These are phyloP conservation scores for Botrytis fabae DNA, from an alignment of 2,329 filamentous ascomycete genomes.

Conservation along the genomic window DNA sequence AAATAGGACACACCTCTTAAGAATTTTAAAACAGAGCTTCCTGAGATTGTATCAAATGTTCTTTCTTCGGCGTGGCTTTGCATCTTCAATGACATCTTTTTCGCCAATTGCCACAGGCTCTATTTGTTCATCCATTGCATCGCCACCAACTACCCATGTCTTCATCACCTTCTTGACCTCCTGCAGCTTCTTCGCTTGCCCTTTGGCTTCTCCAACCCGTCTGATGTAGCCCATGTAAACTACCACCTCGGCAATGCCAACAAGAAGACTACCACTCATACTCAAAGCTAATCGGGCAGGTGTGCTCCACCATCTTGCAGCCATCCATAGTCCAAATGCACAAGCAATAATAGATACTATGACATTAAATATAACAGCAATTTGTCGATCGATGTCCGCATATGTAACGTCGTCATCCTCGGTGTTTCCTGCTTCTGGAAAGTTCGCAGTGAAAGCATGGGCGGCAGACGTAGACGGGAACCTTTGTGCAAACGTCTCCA, in stretches of 20 bases:
- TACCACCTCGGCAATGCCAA: conserved; percentile 74
- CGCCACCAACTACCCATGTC: conserved; percentile 64
- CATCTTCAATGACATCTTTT: conserved; percentile 12
- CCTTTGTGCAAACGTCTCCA: conserved; percentile 60
- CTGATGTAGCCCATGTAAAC: conserved; percentile 76
- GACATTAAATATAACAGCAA: conserved; percentile 86
- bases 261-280: conserved; percentile 66
- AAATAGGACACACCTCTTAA: neutral
- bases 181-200: conserved; percentile 57
- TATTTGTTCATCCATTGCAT: conserved; percentile 36
- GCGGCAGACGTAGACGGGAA: conserved; percentile 56
- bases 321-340: conserved; percentile 75
- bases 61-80: conserved; percentile 21
- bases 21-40: neutral
- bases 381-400: conserved; percentile 74
- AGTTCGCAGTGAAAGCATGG: conserved; percentile 54
- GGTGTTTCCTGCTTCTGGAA: conserved; percentile 44
- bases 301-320: conserved; percentile 72
- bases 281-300: conserved; percentile 69
- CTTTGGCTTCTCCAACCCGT: conserved; percentile 67
- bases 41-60: conserved; percentile 15
- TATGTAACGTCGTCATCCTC: conserved; percentile 67
- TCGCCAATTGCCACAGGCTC: neutral
- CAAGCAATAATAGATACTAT: conserved; percentile 81
- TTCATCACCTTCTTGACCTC: conserved; percentile 70